Base-by-base conservation (phyloP, 192 early-diverging fungal genomes). In the Bifiguratus adelaidae region DNA sequence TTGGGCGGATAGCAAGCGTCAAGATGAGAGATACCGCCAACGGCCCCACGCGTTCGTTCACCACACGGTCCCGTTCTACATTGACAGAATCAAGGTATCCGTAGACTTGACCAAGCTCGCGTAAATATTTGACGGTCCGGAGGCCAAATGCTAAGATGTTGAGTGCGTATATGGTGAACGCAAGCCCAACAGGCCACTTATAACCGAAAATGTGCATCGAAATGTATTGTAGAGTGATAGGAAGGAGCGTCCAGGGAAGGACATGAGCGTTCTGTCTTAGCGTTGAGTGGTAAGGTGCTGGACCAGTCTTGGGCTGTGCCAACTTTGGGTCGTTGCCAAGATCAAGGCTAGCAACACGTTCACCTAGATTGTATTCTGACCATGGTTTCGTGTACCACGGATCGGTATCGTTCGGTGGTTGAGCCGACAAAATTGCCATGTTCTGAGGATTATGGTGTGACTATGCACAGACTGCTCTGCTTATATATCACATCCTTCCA, bases 51-150 rank as follows among this genome's bases (percentile, higher is more conserved):
- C 44, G 29, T 4, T 45, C 19, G 3, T 45, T 19, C 6, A 30
- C 44, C 12, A 45, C 44, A 45, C 44, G 44, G 20, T 45, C 44
- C 7, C 44, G 25, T 19, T 30, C 44, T 45, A 26, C 8, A 20
- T 45, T 45, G n/a, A 30, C 20, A 15, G 8, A 16, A 30, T 45
- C 44, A 26, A 45, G 32, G n/a, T 45, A 30, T 16, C 44, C 44
- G 32, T 45, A 45, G 18, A 30, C 32, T 28, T 45, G 28, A 4
- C 44, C 44, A 8, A 45, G 27, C 11, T 30, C 32, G 8, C 44
- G 29, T 18, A 28, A 45, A 30, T 20, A 20, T 45, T 19, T 28
- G 13, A 45, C 44, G 0, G 44, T 30, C 2, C 18, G 19, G 2
- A 45, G 32, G 2, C 44, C 44, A 16, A 45, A 45, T 7, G 44